Base-by-base conservation (phyloP, 345 rosid genomes). In the Hibiscus trionum region DNA sequence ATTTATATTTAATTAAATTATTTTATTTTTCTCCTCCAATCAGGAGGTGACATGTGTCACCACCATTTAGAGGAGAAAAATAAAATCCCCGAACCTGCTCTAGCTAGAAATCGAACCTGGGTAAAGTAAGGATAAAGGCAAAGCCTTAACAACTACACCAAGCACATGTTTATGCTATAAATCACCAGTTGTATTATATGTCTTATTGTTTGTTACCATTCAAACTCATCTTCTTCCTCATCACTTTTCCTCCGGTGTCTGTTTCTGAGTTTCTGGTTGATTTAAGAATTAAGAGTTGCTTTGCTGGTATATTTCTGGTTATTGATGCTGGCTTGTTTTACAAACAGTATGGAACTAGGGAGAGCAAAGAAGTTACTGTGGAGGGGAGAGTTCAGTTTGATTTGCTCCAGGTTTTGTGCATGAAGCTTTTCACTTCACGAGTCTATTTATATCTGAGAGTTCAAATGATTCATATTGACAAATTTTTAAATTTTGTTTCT, bases 351-450 rank as follows among this genome's bases (percentile, higher is more conserved):
- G 98, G 98, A 78, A 90, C 84, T 42, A 88, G 98, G 81, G 96
- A 94, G 84, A 94, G 97, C 73, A 91, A 94, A 89, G 98, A 94
- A 80, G 91, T 91, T 76, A 84, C 93, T 56, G 76, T 94, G 74
- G 97, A 94, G 81, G 98, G 98, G 79, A 86, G 98, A 82, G 91
- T 94, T 76, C 97, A 91, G 77, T 94, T 94, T 79, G 98, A 94
- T 84, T 91, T 91, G 86, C 82, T 91, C 76, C 98, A 95, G 99
- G 99, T 95, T 79, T 73, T 77, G 57, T 77, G 39, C 63, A n/a
- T 55, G 12, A 19, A 9, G 56, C 47, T 11, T 72, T 60, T 75
- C 79, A 26, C 73, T 57, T 72, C 46, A n/a, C 63, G 17, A 79
- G 35, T 58, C 65, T 62, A 37, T 50, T 64, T 46, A 47, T 57